phyloP scores from a whole-genome alignment of 306 rosid genomes.

The Chamaecrista fasciculata region DNA sequence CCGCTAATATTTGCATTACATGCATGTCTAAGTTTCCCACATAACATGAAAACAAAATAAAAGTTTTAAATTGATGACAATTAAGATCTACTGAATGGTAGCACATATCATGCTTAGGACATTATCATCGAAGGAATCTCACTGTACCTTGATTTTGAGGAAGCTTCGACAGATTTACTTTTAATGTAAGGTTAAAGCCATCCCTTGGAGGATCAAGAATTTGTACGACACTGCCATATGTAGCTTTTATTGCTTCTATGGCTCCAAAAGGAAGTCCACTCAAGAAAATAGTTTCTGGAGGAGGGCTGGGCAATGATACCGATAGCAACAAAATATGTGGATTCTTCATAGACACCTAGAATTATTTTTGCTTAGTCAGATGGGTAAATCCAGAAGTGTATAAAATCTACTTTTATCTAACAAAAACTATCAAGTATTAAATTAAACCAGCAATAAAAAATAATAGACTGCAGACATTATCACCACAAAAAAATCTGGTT shows the following conservation, averaged over 20 bases:
- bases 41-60: not conserved
- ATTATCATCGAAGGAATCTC: slow-evolving; percentile 47
- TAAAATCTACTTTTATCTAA: slow-evolving; percentile 18
- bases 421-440: not conserved
- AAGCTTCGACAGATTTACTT: slow-evolving; percentile 75
- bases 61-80: not conserved
- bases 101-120: slow-evolving; percentile 43
- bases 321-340: slow-evolving; percentile 69
- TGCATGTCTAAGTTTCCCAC: not conserved
- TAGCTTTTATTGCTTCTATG: slow-evolving; percentile 86
- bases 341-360: slow-evolving; percentile 80
- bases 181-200: slow-evolving; percentile 92
- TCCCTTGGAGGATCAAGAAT: slow-evolving; percentile 98
- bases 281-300: slow-evolving; percentile 76
- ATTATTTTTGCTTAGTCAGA: slow-evolving; percentile 23
- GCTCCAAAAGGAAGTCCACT: slow-evolving; percentile 90
- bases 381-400: slow-evolving; percentile 18
- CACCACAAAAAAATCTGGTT: not conserved
- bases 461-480: not conserved
- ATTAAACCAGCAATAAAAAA: not conserved
- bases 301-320: slow-evolving; percentile 77
- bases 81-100: slow-evolving; percentile 14
- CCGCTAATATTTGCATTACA: too few species aligned
- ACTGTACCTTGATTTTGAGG: slow-evolving; percentile 80
- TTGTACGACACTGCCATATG: slow-evolving; percentile 70